phyloP scores from a whole-genome alignment of 139 green algal genomes.

The Chlorella vulgaris region DNA sequence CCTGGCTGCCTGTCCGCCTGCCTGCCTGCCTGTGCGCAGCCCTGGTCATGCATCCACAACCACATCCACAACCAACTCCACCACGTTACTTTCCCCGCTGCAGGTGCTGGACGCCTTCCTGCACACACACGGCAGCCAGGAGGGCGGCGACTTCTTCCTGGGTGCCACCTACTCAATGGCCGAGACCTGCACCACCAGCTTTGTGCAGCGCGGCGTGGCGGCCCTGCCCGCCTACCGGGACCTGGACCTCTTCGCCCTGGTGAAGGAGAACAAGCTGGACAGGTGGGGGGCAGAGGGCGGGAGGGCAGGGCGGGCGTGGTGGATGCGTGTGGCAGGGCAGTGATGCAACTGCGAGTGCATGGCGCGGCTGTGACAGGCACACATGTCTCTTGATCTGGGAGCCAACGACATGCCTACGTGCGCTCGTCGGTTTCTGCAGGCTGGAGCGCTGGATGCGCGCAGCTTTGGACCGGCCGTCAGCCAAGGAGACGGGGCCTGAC shows the following conservation, averaged over 20 bases:
- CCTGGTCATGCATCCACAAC: background rate
- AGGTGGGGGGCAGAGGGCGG: too few relatives aligned
- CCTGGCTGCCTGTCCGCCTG: too few relatives aligned
- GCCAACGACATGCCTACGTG: too few relatives aligned
- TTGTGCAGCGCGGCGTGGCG: constrained; percentile 24
- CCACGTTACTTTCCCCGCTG: background rate
- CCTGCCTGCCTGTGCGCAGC: too few relatives aligned
- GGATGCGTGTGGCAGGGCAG: background rate
- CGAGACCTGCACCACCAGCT: background rate
- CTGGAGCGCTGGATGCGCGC: constrained; percentile 34
- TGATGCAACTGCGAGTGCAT: background rate
- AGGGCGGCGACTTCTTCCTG: constrained; percentile 34
- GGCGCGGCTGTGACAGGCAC: background rate
- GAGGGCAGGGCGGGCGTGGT: too few relatives aligned
- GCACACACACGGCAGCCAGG: background rate
- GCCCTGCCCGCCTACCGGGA: constrained; percentile 15
- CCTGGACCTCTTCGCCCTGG: constrained; percentile 11
- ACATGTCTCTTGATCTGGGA: too few relatives aligned
- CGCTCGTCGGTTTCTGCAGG: too few relatives aligned
- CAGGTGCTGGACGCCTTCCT: constrained; percentile 26
- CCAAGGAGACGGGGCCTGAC: constrained; percentile 19
- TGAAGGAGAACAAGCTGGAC: background rate
- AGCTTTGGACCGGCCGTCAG: constrained; percentile 28
- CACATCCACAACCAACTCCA: background rate
- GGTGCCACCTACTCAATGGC: constrained; percentile 17